Conservation (phyloP, 495 filamentous ascomycete species). For the Xylaria venustula region DNA sequence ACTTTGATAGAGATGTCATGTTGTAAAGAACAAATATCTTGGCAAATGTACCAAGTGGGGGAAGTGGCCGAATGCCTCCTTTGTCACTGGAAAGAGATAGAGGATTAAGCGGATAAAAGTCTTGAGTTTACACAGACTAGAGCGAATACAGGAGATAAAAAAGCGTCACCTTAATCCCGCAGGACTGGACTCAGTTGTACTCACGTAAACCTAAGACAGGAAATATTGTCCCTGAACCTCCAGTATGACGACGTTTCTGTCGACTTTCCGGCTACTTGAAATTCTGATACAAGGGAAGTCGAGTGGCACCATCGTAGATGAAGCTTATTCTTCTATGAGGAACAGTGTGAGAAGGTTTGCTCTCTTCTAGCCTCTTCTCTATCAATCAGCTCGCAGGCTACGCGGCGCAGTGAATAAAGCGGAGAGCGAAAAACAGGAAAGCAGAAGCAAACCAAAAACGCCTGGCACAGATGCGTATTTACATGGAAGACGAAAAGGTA, state of each 20-base stretch:
- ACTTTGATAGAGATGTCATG: no score
- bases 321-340: not conserved
- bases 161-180: not conserved
- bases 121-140: not conserved
- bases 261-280: no score
- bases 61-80: no score
- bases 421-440: slow-evolving; percentile 10
- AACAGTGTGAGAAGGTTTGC: not conserved
- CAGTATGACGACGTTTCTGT: no score
- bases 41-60: no score
- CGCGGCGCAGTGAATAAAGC: not conserved
- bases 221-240: no score
- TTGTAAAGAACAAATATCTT: no score
- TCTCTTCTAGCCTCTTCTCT: not conserved
- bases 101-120: not conserved
- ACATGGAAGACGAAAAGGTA: no score
- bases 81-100: not conserved
- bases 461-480: slow-evolving; percentile 24
- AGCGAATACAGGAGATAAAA: not conserved
- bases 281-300: no score
- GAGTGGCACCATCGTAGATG: no score
- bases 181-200: not conserved
- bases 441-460: slow-evolving; percentile 11
- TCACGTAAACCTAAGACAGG: no score
- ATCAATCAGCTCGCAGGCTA: not conserved